A percentile compares a stretch with the other conserved stretches of the same genome.
Conservation (phyloP, 805 yeast genomes). For the Ogataea philodendri region DNA sequence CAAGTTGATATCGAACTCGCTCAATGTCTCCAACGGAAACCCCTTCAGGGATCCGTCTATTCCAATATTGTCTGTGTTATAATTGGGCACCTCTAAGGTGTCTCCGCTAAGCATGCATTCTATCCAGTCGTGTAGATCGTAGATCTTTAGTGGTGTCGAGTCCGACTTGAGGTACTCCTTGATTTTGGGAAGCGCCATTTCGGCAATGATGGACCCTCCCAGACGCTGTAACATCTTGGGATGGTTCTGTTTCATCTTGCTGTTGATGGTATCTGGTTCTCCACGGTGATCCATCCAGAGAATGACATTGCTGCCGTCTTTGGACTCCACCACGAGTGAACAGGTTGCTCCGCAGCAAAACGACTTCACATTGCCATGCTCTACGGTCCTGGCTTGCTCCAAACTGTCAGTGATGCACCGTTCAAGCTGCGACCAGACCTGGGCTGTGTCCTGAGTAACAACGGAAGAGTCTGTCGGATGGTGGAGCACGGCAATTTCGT, state of each 20-base stretch:
- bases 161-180: slow-evolving; percentile 33
- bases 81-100: neutral
- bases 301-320: slow-evolving; percentile 32
- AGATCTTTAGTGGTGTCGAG: slow-evolving; percentile 33
- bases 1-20: slow-evolving; percentile 15
- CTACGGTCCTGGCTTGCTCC: slow-evolving; percentile 1
- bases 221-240: slow-evolving; percentile 4
- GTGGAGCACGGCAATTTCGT: slow-evolving; percentile 6
- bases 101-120: slow-evolving; percentile 27
- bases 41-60: slow-evolving; percentile 61
- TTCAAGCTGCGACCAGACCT: slow-evolving; percentile 16
- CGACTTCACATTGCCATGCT: slow-evolving; percentile 21
- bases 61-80: slow-evolving; percentile 31
- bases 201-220: slow-evolving; percentile 42
- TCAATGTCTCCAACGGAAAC: slow-evolving; percentile 32
- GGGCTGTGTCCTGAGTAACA: slow-evolving; percentile 16
- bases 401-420: slow-evolving; percentile 7
- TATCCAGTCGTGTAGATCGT: slow-evolving; percentile 52
- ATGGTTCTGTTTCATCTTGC: slow-evolving; percentile 18
- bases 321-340: slow-evolving; percentile 46
- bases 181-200: slow-evolving; percentile 57
- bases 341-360: slow-evolving; percentile 56
- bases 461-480: slow-evolving; percentile 4
- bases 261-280: slow-evolving; percentile 36
- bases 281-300: slow-evolving; percentile 63